phyloP scores from a whole-genome alignment of 2,329 filamentous ascomycete genomes.

The Alternaria rosae region DNA sequence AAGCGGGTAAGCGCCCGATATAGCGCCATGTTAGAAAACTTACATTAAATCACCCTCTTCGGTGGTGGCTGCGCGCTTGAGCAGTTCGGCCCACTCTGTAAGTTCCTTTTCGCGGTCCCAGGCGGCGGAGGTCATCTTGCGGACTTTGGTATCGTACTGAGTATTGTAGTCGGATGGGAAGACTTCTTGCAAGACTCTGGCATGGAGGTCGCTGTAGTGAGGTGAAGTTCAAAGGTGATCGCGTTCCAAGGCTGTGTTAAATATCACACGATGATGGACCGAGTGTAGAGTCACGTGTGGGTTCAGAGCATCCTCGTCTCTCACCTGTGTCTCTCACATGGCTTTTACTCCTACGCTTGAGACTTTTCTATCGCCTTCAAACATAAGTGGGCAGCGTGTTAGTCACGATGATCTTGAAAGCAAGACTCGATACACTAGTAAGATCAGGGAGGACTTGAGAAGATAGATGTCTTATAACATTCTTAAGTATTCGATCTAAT shows the following conservation, averaged over 20 bases:
- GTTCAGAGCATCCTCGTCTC: no score
- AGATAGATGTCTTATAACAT: neutral
- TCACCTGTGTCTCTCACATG: neutral
- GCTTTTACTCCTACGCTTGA: neutral
- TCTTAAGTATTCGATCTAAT: neutral
- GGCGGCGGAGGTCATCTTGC: accelerated
- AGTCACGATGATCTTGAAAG: neutral
- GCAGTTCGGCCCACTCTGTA: neutral
- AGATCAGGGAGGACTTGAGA: neutral
- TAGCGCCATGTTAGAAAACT: no score
- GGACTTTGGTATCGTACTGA: neutral
- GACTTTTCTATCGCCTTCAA: neutral
- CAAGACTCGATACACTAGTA: neutral
- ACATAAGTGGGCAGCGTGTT: neutral
- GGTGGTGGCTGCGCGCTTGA: neutral
- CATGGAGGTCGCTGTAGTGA: no score
- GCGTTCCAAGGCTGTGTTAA: no score
- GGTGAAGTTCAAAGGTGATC: no score
- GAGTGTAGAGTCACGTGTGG: no score
- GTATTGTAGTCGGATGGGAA: no score
- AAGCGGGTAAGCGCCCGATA: neutral
- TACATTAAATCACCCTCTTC: neutral
- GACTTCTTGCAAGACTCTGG: no score
- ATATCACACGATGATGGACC: no score
- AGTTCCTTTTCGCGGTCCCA: neutral